Evolutionary conservation across 129 eudicot species (phyloP).

Genomic region (Pulicaria dysenterica): DNA sequence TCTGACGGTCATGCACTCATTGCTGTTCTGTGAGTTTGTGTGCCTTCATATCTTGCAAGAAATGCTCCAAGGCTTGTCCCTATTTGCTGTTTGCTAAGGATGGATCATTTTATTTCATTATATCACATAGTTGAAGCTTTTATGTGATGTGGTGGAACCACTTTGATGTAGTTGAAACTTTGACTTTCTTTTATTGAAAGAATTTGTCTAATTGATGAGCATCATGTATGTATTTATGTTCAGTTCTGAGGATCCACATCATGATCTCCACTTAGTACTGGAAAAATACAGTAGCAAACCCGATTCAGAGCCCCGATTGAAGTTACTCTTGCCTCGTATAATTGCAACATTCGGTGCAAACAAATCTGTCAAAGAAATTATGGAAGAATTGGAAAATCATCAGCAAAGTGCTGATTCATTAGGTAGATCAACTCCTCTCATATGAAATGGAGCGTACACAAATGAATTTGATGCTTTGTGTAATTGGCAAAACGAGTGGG

Average conservation of each 20-base stretch:
- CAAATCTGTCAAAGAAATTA: conserved; percentile 65
- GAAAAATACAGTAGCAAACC: conserved; percentile 65
- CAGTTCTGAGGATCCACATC: conserved; percentile 88
- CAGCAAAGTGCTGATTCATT: conserved; percentile 62
- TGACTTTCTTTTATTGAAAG: neutral
- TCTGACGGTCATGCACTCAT: neutral
- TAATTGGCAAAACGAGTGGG: conserved; percentile 1
- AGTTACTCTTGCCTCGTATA: conserved; percentile 73
- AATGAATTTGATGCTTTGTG: conserved; percentile 13
- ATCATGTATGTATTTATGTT: conserved; percentile 17
- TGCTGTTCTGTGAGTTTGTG: neutral
- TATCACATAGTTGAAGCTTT: conserved; percentile 5
- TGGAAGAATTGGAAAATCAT: conserved; percentile 63
- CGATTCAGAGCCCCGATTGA: conserved; percentile 72
- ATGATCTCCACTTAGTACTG: conserved; percentile 57
- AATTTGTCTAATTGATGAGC: conserved; percentile 12
- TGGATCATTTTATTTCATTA: neutral
- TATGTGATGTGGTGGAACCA: conserved; percentile 10
- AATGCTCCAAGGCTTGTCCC: neutral
- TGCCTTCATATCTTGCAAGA: conserved; percentile 1
- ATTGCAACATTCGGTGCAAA: conserved; percentile 69
- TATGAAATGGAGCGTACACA: neutral
- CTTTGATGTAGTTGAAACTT: conserved; percentile 8
- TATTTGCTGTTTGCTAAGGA: neutral
- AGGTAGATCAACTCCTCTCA: conserved; percentile 40